Conservation (phyloP, 2,329 filamentous ascomycete species). For the Leptographium galeiforme region DNA sequence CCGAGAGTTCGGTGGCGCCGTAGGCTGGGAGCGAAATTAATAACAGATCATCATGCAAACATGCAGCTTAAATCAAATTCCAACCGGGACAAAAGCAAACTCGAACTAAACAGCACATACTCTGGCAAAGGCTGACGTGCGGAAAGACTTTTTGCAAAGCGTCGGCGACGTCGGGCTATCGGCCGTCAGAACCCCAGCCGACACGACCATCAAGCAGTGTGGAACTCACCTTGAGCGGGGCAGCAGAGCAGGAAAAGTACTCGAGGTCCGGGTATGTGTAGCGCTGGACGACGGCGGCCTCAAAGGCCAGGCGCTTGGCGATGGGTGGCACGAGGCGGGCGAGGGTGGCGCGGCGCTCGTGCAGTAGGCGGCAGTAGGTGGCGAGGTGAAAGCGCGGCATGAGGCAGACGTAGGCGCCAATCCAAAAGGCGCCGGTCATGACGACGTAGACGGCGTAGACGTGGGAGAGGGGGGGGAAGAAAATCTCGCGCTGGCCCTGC, state of each 20-base stretch:
- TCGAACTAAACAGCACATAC: not conserved
- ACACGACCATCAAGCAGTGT: not conserved
- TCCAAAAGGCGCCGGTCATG: conserved; percentile 22
- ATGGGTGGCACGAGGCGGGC: conserved; percentile 50
- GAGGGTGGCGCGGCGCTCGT: conserved; percentile 34
- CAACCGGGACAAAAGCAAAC: not conserved
- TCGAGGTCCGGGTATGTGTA: conserved; percentile 38
- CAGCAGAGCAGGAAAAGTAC: conserved; percentile 37
- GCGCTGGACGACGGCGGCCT: conserved; percentile 35
- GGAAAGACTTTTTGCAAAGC: conserved; percentile 28
- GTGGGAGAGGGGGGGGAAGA: conserved; percentile 31
- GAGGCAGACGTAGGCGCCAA: conserved; percentile 41
- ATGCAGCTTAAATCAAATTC: too few relatives aligned
- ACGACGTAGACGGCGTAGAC: conserved; percentile 31
- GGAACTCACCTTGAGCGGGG: conserved; percentile 45
- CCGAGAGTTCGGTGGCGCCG: not conserved
- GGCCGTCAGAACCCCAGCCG: too few relatives aligned
- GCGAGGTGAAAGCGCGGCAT: conserved; percentile 46
- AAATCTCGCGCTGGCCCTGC: conserved; percentile 23
- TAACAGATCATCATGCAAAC: too few relatives aligned
- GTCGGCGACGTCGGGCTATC: conserved; percentile 37
- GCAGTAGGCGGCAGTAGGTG: conserved; percentile 39
- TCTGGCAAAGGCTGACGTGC: conserved; percentile 14
- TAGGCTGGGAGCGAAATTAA: not conserved
- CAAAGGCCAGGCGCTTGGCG: conserved; percentile 40